Evolutionary conservation across 345 rosid species (phyloP).

Genomic region (Euclidium syriacum): DNA sequence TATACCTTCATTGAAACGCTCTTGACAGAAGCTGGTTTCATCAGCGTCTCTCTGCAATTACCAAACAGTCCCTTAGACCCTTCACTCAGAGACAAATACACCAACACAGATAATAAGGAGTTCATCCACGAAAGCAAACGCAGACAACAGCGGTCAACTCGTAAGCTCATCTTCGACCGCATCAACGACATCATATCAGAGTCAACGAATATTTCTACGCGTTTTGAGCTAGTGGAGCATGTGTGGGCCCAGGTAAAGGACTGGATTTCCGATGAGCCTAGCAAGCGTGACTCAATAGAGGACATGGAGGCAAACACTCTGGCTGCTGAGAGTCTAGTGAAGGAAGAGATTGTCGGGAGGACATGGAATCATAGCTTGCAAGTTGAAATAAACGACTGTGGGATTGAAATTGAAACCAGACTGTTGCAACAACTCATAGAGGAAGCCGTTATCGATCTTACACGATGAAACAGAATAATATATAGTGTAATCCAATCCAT

Average conservation of each 20-base stretch:
- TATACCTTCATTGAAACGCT: conserved; percentile 45
- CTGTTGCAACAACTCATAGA: conserved; percentile 75
- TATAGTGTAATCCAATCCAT: background rate
- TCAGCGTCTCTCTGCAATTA: conserved; percentile 47
- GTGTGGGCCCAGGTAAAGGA: conserved; percentile 63
- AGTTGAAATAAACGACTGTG: conserved; percentile 38
- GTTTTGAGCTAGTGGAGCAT: conserved; percentile 38
- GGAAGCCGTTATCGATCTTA: conserved; percentile 61
- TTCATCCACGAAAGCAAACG: conserved; percentile 63
- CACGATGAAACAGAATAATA: conserved; percentile 15
- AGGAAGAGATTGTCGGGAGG: conserved; percentile 69
- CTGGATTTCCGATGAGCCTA: conserved; percentile 44
- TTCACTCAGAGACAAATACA: conserved; percentile 54
- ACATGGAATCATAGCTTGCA: conserved; percentile 54
- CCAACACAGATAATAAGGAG: conserved; percentile 30
- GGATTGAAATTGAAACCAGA: conserved; percentile 53
- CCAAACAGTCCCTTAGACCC: conserved; percentile 73
- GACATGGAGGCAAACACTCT: conserved; percentile 58
- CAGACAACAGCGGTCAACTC: conserved; percentile 59
- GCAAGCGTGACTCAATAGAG: conserved; percentile 23
- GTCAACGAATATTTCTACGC: conserved; percentile 28
- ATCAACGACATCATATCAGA: conserved; percentile 51
- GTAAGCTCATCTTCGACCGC: conserved; percentile 67
- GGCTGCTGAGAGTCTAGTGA: conserved; percentile 62
- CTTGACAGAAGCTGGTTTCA: conserved; percentile 56